Conservation (phyloP, 768 basidiomycete species). For the Serpula lacrymans region DNA sequence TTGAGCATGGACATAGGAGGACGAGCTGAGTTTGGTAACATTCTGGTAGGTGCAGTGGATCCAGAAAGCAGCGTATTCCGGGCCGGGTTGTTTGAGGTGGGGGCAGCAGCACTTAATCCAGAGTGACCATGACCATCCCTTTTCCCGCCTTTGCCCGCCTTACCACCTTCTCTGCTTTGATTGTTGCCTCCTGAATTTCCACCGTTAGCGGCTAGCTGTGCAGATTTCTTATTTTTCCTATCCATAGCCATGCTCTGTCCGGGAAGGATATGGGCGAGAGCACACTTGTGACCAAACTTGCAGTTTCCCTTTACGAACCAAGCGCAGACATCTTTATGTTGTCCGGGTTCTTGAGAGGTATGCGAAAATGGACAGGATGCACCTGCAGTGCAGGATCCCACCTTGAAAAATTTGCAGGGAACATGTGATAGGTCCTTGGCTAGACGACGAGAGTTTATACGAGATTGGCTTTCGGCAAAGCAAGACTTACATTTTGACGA, state of each 20-base stretch:
- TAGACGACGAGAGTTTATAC: no score
- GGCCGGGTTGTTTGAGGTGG: constrained; percentile 5
- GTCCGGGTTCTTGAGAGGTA: constrained; percentile 63
- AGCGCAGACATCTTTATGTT: constrained; percentile 76
- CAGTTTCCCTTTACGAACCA: constrained; percentile 95
- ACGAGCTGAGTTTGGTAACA: constrained; percentile 42
- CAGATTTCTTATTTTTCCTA: constrained; percentile 94
- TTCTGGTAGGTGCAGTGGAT: constrained; percentile 66
- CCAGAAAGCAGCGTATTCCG: constrained; percentile 39
- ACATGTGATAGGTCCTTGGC: constrained; percentile 93
- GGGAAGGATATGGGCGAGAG: constrained; percentile 90
- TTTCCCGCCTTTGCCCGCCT: constrained; percentile 31
- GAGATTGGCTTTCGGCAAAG: no score
- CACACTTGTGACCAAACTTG: constrained; percentile 80
- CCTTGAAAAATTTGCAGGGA: constrained; percentile 96
- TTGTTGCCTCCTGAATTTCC: constrained; percentile 32
- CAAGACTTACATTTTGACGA: no score
- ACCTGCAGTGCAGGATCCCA: constrained; percentile 92
- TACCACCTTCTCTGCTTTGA: constrained; percentile 30
- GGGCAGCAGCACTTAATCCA: constrained; percentile 4
- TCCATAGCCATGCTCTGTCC: constrained; percentile 96
- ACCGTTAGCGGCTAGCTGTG: constrained; percentile 59
- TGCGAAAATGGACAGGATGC: constrained; percentile 97
- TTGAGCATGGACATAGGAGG: constrained; percentile 68
- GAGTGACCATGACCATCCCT: constrained; percentile 28